Evolutionary conservation across 495 filamentous ascomycete species (phyloP).

Genomic region (Opeltia flavorubescens): DNA sequence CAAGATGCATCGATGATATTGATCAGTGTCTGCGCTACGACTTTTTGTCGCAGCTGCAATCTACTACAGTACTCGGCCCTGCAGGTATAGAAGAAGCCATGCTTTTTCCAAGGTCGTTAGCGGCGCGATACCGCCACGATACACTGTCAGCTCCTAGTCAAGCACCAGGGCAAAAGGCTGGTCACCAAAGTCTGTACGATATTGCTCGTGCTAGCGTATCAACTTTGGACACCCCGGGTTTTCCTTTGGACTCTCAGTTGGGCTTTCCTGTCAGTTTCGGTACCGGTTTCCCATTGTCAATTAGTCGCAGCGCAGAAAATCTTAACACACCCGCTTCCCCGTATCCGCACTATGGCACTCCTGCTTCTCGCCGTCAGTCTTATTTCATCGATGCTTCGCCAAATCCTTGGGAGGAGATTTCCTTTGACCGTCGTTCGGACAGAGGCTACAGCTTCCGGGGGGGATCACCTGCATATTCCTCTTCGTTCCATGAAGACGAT

Average conservation of each 20-base stretch:
- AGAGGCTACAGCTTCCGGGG: conserved; percentile 12
- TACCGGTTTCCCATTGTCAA: conserved; percentile 8
- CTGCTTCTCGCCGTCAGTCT: conserved; percentile 11
- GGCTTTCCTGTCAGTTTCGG: conserved; percentile 9
- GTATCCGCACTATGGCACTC: conserved; percentile 11
- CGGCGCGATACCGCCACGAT: conserved; percentile 6
- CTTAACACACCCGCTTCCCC: conserved; percentile 16
- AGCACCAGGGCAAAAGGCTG: neutral
- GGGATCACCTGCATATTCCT: conserved; percentile 17
- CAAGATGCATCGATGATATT: conserved; percentile 66
- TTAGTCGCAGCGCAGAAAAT: conserved; percentile 15
- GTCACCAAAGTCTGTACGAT: conserved; percentile 14
- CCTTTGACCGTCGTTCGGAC: conserved; percentile 14
- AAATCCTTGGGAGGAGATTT: conserved; percentile 4
- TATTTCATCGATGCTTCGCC: conserved; percentile 13
- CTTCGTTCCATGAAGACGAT: conserved; percentile 14
- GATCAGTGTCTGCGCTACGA: conserved; percentile 38
- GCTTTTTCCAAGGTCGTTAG: conserved; percentile 14
- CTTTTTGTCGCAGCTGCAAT: conserved; percentile 6
- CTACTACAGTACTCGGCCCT: conserved; percentile 7
- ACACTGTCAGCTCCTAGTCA: conserved; percentile 2
- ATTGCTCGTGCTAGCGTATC: conserved; percentile 14
- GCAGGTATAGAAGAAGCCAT: conserved; percentile 14
- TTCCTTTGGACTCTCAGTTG: neutral
- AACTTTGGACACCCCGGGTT: conserved; percentile 12